phyloP scores from a whole-genome alignment of 225 moss, liverwort and hornwort species.

The Pseudoscleropodium purum region DNA sequence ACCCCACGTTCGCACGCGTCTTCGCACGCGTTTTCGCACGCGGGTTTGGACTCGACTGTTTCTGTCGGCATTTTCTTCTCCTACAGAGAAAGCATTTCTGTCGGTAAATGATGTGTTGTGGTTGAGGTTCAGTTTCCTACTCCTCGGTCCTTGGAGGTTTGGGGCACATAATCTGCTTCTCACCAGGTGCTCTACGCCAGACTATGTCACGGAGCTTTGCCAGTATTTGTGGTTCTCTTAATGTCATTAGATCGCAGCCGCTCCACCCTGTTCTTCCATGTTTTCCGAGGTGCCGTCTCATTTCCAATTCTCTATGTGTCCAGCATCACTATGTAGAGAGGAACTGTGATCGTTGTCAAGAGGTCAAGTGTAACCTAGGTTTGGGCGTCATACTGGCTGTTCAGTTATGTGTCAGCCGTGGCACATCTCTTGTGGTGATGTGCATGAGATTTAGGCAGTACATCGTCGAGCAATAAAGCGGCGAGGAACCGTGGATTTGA shows the following conservation, averaged over 20 bases:
- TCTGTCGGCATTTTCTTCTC: background rate
- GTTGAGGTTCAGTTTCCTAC: background rate
- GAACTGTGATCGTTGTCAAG: background rate
- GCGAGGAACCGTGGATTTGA: background rate
- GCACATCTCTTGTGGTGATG: background rate
- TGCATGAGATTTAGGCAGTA: background rate
- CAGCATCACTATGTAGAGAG: background rate
- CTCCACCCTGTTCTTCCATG: background rate
- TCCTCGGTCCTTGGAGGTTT: background rate
- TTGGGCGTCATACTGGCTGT: background rate
- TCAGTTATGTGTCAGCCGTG: background rate
- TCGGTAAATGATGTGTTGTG: background rate
- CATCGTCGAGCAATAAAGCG: background rate
- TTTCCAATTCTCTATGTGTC: background rate
- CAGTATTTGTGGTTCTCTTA: background rate
- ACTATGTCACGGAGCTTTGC: background rate
- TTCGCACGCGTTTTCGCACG: background rate
- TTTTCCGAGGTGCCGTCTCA: background rate
- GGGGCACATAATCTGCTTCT: background rate
- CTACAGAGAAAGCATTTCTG: background rate
- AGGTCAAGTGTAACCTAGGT: background rate
- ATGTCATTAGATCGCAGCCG: background rate
- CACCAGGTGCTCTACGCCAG: background rate
- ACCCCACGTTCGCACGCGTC: background rate
- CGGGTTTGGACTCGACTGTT: background rate